phyloP scores from a whole-genome alignment of 23 red algal genomes.

The Agarophyton chilense region DNA sequence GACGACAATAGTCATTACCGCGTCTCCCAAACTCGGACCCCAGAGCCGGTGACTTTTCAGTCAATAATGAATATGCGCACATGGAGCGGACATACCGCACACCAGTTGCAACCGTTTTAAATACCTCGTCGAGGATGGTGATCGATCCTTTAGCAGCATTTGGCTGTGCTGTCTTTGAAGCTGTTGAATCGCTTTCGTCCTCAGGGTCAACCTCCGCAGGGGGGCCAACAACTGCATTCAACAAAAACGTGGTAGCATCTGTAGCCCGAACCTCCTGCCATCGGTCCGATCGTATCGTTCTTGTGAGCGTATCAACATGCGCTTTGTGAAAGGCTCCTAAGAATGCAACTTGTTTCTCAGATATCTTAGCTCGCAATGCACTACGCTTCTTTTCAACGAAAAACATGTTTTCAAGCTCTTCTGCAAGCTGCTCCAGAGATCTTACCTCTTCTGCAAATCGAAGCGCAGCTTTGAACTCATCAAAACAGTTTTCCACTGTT shows the following conservation, averaged over 20 bases:
- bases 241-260: constrained; percentile 23
- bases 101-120: constrained; percentile 65
- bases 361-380: constrained; percentile 54
- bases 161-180: not conserved
- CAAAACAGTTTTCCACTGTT: constrained; percentile 49
- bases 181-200: not conserved
- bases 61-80: constrained; percentile 60
- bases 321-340: constrained; percentile 59
- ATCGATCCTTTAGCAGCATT: not conserved
- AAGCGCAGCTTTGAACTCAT: constrained; percentile 64
- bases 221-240: constrained; percentile 22
- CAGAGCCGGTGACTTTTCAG: constrained; percentile 48
- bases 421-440: constrained; percentile 30
- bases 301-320: constrained; percentile 67
- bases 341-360: constrained; percentile 63
- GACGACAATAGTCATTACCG: constrained; percentile 54
- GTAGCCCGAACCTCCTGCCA: constrained; percentile 56
- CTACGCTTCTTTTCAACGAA: constrained; percentile 18
- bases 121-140: constrained; percentile 29
- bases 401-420: constrained; percentile 43
- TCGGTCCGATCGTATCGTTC: constrained; percentile 41
- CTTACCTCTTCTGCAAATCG: constrained; percentile 53
- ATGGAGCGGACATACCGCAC: constrained; percentile 62
- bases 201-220: not conserved
- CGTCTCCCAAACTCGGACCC: constrained; percentile 62